Base-by-base conservation (phyloP, 495 filamentous ascomycete genomes). In the Penicillium canariense region DNA sequence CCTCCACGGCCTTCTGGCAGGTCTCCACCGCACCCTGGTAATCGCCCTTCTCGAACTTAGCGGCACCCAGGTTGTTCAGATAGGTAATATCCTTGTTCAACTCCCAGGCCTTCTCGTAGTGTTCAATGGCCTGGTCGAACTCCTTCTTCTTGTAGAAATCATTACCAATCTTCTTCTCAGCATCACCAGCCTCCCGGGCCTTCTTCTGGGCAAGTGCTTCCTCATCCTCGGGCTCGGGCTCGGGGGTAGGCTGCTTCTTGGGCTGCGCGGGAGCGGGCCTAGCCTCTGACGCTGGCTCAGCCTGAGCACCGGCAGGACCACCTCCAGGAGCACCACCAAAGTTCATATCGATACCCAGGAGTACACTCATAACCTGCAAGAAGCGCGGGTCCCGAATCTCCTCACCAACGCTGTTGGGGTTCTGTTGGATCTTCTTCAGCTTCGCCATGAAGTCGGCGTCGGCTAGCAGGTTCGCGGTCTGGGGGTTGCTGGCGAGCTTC, bases 121-220 rank as follows among this genome's bases (percentile, higher is more conserved):
- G 91, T 69, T 89, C 84, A 63, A 97, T 96, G 38, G 94, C 94
- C 62, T 85, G 83, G 61, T 97, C 95, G 53, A 97, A 94, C 63
- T 96, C 84, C 61, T 91, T 84, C 83, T 97, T 96, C 85, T 97
- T 99, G 79, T 99, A 99, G 66, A 86, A 86, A 59, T 96, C 89
- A 23, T 91, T 99, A 51, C 94, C 94, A 44, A 96, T 78, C 51
- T 85, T 87, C 82, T 97, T 99, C 78, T 97, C 91, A 51, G 89
- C 87, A 61, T 99, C 94, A 47, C 90, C 94, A 31, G 89, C 90
- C 66, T 86, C 90, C 77, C 97, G 91, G 0, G 91, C 91, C 79
- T 95, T 87, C 73, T 86, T 87, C 76, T 90, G 88, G 27, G 86
- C 87, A 54, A 84, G 69, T 0, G 83, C 79, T 65, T 97, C 94